Percentiles rank a stretch among this genome's conserved stretches.
phyloP scores from a whole-genome alignment of 1,139 yeast species.

The Candida sanyaensis region DNA sequence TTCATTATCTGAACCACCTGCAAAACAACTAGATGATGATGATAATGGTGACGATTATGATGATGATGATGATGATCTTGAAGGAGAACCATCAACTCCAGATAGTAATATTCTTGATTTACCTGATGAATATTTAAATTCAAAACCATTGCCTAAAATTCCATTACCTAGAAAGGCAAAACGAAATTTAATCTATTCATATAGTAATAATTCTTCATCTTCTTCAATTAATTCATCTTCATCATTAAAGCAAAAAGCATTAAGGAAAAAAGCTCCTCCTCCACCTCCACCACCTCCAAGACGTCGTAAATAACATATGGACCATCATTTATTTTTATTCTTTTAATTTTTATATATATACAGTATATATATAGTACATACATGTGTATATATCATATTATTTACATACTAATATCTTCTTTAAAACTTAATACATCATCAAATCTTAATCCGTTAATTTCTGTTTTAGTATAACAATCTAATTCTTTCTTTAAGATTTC shows the following conservation, averaged over 20 bases:
- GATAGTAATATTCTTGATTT: conserved; percentile 30
- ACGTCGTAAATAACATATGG: conserved; percentile 2
- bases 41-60: not conserved
- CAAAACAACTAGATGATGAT: not conserved
- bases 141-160: conserved; percentile 16
- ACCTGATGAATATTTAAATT: conserved; percentile 35
- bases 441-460: conserved; percentile 74
- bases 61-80: not conserved
- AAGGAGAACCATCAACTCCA: not conserved
- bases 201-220: conserved; percentile 10
- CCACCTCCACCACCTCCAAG: conserved; percentile 38
- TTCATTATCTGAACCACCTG: conserved; percentile 1
- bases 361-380: no score
- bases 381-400: no score
- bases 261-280: conserved; percentile 41
- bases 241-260: conserved; percentile 30
- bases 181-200: conserved; percentile 4
- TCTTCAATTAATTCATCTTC: conserved; percentile 22
- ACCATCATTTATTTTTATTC: no score
- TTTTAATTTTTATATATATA: no score
- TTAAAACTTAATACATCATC: conserved; percentile 69
- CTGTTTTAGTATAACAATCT: conserved; percentile 49
- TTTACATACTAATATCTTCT: conserved; percentile 56
- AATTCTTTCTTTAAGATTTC: conserved; percentile 32
- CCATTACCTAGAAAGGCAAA: conserved; percentile 12